A percentile compares a stretch with the other conserved stretches of the same genome.
Conservation (phyloP, 768 basidiomycete genomes). For the Tulasnella sp. region DNA sequence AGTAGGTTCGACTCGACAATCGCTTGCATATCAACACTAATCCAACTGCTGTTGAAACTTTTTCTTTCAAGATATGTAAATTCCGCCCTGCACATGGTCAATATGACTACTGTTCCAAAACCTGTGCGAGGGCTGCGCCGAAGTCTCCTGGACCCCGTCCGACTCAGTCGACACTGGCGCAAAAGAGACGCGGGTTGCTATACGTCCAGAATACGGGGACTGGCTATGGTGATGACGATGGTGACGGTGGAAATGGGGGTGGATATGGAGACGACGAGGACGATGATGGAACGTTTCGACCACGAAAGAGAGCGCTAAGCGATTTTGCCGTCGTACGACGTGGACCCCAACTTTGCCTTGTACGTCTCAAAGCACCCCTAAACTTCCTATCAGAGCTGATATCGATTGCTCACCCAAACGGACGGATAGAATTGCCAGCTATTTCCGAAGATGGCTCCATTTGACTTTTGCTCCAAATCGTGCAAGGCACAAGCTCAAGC, state of each 20-base stretch:
- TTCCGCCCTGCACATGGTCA: not conserved
- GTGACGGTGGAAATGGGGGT: not conserved
- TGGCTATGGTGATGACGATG: too few species aligned
- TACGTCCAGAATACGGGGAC: not conserved
- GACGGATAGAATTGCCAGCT: not conserved
- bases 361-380: not conserved
- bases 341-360: not conserved
- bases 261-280: not conserved
- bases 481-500: not conserved
- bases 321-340: not conserved
- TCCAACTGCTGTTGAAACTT: not conserved
- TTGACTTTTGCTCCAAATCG: not conserved
- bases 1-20: not conserved
- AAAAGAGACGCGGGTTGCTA: not conserved
- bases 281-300: not conserved
- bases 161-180: not conserved
- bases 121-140: not conserved
- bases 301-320: not conserved
- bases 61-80: not conserved
- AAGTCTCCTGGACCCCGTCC: not conserved
- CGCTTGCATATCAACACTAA: not conserved
- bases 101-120: not conserved
- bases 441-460: not conserved
- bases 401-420: not conserved
- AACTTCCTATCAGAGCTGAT: not conserved